A percentile compares a stretch with the other conserved stretches of the same genome.
phyloP scores from a whole-genome alignment of 257 asterid species.

The Gentiana macrophylla region DNA sequence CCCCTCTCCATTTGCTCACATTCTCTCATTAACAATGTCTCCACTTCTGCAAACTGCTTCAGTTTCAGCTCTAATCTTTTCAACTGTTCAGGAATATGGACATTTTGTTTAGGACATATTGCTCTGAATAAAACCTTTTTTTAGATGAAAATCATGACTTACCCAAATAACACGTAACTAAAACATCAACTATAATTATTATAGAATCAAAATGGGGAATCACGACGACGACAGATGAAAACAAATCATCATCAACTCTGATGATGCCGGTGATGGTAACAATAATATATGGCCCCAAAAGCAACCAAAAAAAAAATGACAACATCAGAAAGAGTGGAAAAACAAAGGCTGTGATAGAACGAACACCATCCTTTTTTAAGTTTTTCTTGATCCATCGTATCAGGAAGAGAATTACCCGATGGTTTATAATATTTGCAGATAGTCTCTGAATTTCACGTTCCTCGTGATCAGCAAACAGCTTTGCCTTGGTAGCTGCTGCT shows the following conservation, averaged over 20 bases:
- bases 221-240: too few species aligned
- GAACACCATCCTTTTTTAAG: too few species aligned
- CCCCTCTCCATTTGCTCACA: slow-evolving; percentile 88
- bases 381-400: not conserved
- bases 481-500: slow-evolving; percentile 89
- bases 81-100: slow-evolving; percentile 35
- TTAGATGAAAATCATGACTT: too few species aligned
- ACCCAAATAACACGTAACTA: too few species aligned
- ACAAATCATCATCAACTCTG: too few species aligned
- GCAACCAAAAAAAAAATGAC: too few species aligned
- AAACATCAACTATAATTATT: too few species aligned
- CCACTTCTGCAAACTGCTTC: slow-evolving; percentile 98
- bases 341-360: too few species aligned
- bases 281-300: too few species aligned
- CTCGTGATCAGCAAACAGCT: slow-evolving; percentile 97
- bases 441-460: slow-evolving; percentile 97
- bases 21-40: slow-evolving; percentile 89
- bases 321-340: too few species aligned
- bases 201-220: too few species aligned
- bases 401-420: slow-evolving; percentile 51
- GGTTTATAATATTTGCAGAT: slow-evolving; percentile 90
- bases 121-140: not conserved
- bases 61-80: slow-evolving; percentile 94
- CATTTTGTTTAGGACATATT: slow-evolving; percentile 4
- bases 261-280: too few species aligned